Percentiles rank a stretch among this genome's conserved stretches.
phyloP scores from a whole-genome alignment of 2,329 filamentous ascomycete species.

The Dichotomopilus funicola region DNA sequence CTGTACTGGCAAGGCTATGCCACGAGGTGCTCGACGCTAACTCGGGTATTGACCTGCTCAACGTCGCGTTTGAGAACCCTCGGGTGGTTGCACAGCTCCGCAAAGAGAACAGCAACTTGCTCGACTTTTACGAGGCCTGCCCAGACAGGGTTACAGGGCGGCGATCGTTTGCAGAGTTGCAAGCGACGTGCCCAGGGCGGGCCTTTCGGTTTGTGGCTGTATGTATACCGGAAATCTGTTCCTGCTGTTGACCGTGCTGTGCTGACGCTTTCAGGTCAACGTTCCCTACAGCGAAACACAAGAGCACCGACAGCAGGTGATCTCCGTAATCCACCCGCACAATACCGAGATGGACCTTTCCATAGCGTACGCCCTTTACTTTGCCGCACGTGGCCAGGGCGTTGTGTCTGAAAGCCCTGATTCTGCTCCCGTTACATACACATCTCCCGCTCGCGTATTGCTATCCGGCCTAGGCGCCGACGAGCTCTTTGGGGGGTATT shows the following conservation, averaged over 20 bases:
- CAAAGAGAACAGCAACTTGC: slow-evolving; percentile 24
- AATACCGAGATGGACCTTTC: slow-evolving; percentile 99
- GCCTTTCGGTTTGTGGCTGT: slow-evolving; percentile 77
- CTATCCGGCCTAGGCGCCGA: slow-evolving; percentile 92
- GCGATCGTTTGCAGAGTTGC: slow-evolving; percentile 70
- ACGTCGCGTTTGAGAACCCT: slow-evolving; percentile 96
- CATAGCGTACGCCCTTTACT: slow-evolving; percentile 89
- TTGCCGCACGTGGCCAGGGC: slow-evolving; percentile 72
- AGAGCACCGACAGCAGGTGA: slow-evolving; percentile 60
- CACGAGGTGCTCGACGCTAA: slow-evolving; percentile 66
- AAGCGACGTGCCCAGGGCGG: slow-evolving; percentile 59
- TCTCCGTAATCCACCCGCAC: slow-evolving; percentile 80
- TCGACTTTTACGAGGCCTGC: slow-evolving; percentile 66
- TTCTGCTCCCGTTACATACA: slow-evolving; percentile 40
- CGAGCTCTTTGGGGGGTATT: slow-evolving; percentile 92
- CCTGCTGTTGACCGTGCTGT: not conserved
- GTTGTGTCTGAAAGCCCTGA: slow-evolving; percentile 28
- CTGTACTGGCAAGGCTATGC: slow-evolving; percentile 71
- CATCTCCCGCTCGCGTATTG: slow-evolving; percentile 70
- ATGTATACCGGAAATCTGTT: slow-evolving; percentile 21
- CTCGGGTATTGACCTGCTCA: slow-evolving; percentile 78
- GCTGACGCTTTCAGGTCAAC: slow-evolving; percentile 51
- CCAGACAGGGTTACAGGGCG: slow-evolving; percentile 86
- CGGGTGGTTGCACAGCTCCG: slow-evolving; percentile 55
- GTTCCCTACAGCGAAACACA: slow-evolving; percentile 71